These are phyloP conservation scores for Aspergillus hancockii DNA, from an alignment of 495 filamentous ascomycete genomes.

Conservation along the genomic window DNA sequence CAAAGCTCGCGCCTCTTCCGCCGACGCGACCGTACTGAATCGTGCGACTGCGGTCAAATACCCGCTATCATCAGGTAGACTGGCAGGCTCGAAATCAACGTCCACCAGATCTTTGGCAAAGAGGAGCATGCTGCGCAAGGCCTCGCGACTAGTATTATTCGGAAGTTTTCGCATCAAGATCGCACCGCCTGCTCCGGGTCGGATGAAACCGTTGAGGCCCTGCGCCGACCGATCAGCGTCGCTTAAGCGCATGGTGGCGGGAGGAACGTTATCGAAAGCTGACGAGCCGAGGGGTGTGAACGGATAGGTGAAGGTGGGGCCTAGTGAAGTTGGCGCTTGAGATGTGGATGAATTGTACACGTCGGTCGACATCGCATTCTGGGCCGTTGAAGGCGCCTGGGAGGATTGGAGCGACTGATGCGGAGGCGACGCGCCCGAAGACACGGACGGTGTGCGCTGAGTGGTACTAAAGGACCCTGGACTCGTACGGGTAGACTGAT, in stretches of 20 bases:
- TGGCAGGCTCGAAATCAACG: constrained; percentile 66
- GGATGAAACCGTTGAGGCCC: constrained; percentile 47
- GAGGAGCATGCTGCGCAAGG: constrained; percentile 76
- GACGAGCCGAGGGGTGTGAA: constrained; percentile 49
- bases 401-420: constrained; percentile 40
- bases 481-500: constrained; percentile 51
- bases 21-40: constrained; percentile 70
- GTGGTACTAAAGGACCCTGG: constrained; percentile 48
- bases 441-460: constrained; percentile 48
- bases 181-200: constrained; percentile 41
- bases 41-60: constrained; percentile 74
- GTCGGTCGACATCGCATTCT: constrained; percentile 57
- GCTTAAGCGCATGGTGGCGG: constrained; percentile 50
- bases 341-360: constrained; percentile 46
- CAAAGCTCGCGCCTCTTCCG: constrained; percentile 73
- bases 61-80: constrained; percentile 67
- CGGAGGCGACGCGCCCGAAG: constrained; percentile 49
- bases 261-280: constrained; percentile 44
- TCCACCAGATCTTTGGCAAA: constrained; percentile 82
- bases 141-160: constrained; percentile 67
- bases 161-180: constrained; percentile 79
- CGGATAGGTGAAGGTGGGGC: constrained; percentile 40
- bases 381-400: constrained; percentile 45
- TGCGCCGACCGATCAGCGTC: constrained; percentile 49
- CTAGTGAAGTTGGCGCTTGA: constrained; percentile 42